Percentiles rank a stretch among this genome's conserved stretches.
Evolutionary conservation across 805 yeast genomes (phyloP).

Genomic region (Saturnispora sanitii): DNA sequence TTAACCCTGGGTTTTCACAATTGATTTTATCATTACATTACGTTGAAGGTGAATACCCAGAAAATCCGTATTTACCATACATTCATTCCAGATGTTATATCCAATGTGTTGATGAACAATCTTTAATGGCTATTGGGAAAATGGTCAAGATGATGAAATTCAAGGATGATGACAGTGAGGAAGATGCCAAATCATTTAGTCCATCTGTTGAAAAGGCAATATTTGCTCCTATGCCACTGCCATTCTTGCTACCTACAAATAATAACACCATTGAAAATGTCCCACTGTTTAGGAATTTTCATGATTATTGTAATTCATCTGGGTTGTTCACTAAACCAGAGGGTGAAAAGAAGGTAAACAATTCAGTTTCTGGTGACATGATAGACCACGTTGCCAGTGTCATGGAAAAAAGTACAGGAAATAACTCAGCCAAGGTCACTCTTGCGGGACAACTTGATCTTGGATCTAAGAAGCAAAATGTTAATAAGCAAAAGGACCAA

Average conservation of each 20-base stretch:
- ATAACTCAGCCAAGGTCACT: no score
- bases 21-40: slow-evolving; percentile 24
- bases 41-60: slow-evolving; percentile 32
- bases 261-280: slow-evolving; percentile 11
- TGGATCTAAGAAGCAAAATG: no score
- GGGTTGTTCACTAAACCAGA: not conserved
- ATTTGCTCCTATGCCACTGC: slow-evolving; percentile 23
- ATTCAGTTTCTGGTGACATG: not conserved
- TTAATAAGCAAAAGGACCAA: no score
- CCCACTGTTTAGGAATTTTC: slow-evolving; percentile 12
- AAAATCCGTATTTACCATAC: slow-evolving; percentile 31
- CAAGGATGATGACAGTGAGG: slow-evolving; percentile 12
- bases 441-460: no score
- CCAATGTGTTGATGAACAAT: slow-evolving; percentile 23
- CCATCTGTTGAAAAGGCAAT: slow-evolving; percentile 31
- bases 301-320: not conserved
- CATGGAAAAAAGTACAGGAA: no score
- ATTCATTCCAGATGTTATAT: slow-evolving; percentile 34
- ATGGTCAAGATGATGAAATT: slow-evolving; percentile 23
- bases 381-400: not conserved
- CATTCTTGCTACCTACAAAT: slow-evolving; percentile 4
- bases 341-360: not conserved
- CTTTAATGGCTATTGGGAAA: slow-evolving; percentile 23
- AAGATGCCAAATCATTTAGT: slow-evolving; percentile 16
- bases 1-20: slow-evolving; percentile 2